Conservation (phyloP, 768 basidiomycete species). For the Tylopilus vinaceipallidus region DNA sequence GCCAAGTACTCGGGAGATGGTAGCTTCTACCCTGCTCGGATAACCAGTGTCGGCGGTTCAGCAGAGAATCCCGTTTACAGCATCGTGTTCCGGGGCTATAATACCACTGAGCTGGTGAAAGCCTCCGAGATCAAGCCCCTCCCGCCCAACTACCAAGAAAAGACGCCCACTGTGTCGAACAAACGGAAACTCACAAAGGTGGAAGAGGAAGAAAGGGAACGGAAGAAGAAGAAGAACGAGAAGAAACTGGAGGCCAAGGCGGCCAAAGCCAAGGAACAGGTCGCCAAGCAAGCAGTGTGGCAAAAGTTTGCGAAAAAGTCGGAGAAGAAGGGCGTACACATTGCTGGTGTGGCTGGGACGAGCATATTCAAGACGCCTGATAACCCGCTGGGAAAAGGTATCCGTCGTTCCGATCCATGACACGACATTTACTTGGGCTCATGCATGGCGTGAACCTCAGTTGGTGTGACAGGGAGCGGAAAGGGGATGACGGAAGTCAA, state of each 20-base stretch:
- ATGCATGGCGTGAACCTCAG: slow-evolving; percentile 37
- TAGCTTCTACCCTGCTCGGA: slow-evolving; percentile 84
- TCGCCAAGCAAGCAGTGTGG: slow-evolving; percentile 81
- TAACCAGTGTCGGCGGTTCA: slow-evolving; percentile 81
- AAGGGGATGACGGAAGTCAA: slow-evolving; percentile 83
- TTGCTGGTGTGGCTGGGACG: slow-evolving; percentile 83
- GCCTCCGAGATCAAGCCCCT: slow-evolving; percentile 67
- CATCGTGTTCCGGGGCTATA: slow-evolving; percentile 90
- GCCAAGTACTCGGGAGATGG: slow-evolving; percentile 86
- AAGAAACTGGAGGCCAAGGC: slow-evolving; percentile 85
- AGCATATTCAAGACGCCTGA: slow-evolving; percentile 96
- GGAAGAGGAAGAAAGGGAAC: slow-evolving; percentile 86
- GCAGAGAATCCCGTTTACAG: slow-evolving; percentile 82
- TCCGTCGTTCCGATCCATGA: slow-evolving; percentile 29
- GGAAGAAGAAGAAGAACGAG: slow-evolving; percentile 94
- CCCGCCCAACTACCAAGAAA: slow-evolving; percentile 53
- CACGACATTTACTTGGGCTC: slow-evolving; percentile 5
- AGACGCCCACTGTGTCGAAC: slow-evolving; percentile 39
- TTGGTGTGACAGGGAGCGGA: slow-evolving; percentile 89
- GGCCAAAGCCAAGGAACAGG: slow-evolving; percentile 86
- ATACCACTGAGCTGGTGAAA: slow-evolving; percentile 84
- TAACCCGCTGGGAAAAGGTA: slow-evolving; percentile 84
- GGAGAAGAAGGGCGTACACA: slow-evolving; percentile 89
- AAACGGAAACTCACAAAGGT: slow-evolving; percentile 79
- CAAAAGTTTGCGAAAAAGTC: slow-evolving; percentile 95